Base-by-base conservation (phyloP, 805 yeast species). In the Barnettozyma pratensis region DNA sequence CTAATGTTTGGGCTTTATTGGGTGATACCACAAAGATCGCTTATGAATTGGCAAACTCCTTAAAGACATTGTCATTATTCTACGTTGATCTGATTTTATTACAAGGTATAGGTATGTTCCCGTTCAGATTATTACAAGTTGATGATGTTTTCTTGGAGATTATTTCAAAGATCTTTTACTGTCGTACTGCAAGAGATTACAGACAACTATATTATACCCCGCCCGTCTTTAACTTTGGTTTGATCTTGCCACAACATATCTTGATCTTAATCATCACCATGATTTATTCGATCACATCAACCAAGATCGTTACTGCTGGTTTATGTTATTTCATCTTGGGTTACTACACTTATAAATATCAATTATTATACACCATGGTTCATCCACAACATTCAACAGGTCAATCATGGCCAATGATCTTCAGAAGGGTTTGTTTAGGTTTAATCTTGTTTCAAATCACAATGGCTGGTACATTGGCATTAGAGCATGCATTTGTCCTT, bases 351-450 rank as follows among this genome's bases (percentile, higher is more conserved):
- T 89, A 83, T 75, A 92, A 92, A 66, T 92, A 91, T 66, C 97
- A 90, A 66, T 73, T 92, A 48, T 70, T 94, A 49, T 92, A 87
- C 63, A 85, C 96, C 0, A 87, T 94, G 75, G 91, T 89, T 37
- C 98, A 92, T 65, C 91, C 96, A 4, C 97, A 94, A 40, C 99
- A 92, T 68, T 90, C 97, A 0, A 94, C 97, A 0, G 99, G 98
- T 1, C 87, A 86, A 62, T 91, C 91, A 3, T 92, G 97, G 98
- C 96, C 97, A 1, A 73, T 91, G 54, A 83, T 92, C 7, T 85
- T 87, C 58, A 75, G 96, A 60, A 75, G 99, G 55, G 81, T 91
- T 0, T 80, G 87, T 47, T 59, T 90, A 43, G 98, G 98, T 0
- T 67, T 92, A 31, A 67, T 87, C 28, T 72, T 92, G 19, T 89